These are phyloP conservation scores for Brassica rapa DNA, from an alignment of 345 rosid genomes.

Conservation along the genomic window DNA sequence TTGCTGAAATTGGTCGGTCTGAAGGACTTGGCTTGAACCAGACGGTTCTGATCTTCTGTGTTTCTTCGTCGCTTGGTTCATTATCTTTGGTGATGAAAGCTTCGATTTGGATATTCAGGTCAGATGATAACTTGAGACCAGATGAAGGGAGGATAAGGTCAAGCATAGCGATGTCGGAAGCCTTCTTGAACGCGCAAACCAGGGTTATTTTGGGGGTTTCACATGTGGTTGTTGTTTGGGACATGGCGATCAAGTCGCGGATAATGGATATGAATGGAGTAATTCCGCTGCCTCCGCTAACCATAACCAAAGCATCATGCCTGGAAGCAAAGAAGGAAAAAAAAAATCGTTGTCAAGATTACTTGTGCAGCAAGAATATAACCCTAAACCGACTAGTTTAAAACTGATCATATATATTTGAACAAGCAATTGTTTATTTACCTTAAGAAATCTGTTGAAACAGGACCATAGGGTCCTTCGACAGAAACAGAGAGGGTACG, in stretches of 20 bases:
- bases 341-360: neutral
- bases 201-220: constrained; percentile 54
- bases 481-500: constrained; percentile 51
- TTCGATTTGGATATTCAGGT: constrained; percentile 51
- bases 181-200: constrained; percentile 54
- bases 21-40: constrained; percentile 54
- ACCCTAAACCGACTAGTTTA: neutral
- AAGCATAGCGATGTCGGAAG: constrained; percentile 66
- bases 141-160: constrained; percentile 58
- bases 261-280: constrained; percentile 80
- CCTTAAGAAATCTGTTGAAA: constrained; percentile 70
- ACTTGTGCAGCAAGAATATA: constrained; percentile 4
- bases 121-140: constrained; percentile 40
- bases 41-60: constrained; percentile 36
- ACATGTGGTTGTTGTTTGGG: constrained; percentile 19
- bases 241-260: constrained; percentile 51
- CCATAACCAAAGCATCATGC: constrained; percentile 71
- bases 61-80: constrained; percentile 29
- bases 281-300: constrained; percentile 89
- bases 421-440: constrained; percentile 4
- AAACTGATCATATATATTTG: neutral
- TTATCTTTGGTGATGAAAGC: constrained; percentile 76
- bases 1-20: constrained; percentile 55
- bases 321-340: constrained; percentile 35
- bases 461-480: constrained; percentile 94